phyloP scores from a whole-genome alignment of 495 filamentous ascomycete genomes.

The Neurospora tetraspora region DNA sequence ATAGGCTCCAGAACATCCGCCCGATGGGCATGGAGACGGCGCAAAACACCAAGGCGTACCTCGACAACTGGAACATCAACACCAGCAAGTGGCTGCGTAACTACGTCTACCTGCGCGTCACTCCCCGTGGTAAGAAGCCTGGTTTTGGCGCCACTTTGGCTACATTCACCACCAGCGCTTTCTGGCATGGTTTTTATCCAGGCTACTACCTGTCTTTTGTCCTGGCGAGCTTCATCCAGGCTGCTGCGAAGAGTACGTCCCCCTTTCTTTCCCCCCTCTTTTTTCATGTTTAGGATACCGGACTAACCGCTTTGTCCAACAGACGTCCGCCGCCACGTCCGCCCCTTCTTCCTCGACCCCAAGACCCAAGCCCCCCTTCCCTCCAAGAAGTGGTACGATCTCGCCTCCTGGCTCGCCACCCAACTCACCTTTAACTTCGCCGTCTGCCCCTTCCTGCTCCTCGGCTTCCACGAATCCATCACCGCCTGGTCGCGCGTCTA shows the following conservation, averaged over 20 bases:
- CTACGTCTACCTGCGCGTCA: constrained; percentile 91
- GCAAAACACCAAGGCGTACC: constrained; percentile 79
- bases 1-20: constrained; percentile 77
- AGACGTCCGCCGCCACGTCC: constrained; percentile 84
- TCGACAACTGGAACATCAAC: constrained; percentile 96
- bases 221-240: constrained; percentile 82
- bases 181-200: constrained; percentile 98
- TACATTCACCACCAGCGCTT: constrained; percentile 85
- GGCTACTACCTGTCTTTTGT: constrained; percentile 92
- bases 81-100: constrained; percentile 96
- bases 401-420: constrained; percentile 67
- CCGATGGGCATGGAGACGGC: constrained; percentile 75
- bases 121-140: constrained; percentile 89
- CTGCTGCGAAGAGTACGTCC: constrained; percentile 77
- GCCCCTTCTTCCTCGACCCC: constrained; percentile 85
- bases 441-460: constrained; percentile 72
- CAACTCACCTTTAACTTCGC: constrained; percentile 77
- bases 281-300: neutral
- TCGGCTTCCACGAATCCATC: constrained; percentile 56
- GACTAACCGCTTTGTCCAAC: constrained; percentile 7
- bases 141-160: constrained; percentile 91
- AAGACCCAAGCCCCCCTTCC: constrained; percentile 51
- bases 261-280: neutral
- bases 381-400: constrained; percentile 78
- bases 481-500: constrained; percentile 76